Base-by-base conservation (phyloP, 164 flowering plant genomes). In the Paratinospora sagittata region DNA sequence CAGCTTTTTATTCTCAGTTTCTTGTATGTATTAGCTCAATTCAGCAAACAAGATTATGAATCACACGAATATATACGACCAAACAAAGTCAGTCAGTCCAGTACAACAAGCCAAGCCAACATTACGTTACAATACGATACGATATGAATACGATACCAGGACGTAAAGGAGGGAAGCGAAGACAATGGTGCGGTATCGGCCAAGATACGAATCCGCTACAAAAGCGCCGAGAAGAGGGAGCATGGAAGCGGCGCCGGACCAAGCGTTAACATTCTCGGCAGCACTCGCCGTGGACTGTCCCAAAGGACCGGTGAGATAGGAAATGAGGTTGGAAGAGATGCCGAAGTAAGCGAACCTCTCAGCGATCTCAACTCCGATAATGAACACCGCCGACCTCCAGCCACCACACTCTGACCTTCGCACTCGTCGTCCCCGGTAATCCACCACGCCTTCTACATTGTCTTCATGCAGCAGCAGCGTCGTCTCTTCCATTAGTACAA, bases 311-410 rank as follows among this genome's bases (percentile, higher is more conserved):
- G 92, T 88, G 41, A 88, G 71, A 58, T 78, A 88, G 55, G 55
- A 85, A 2, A 88, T 83, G 36, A 88, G 75, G 66, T 86, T 88
- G 21, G 84, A 72, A 12, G 72, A 57, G 2, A 84, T 76, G n/a
- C 93, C 93, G 36, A 77, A 84, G 68, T 80, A 85, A 0, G 90
- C 86, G 43, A 83, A 75, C 65, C 90, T 83, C 82, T 87, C 93
- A 14, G 88, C 83, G 27, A 86, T 73, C 71, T 82, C 92, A 64
- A 84, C 88, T n/a, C 78, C 89, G 0, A 87, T 84, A 61, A 89
- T 83, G 78, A 87, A 85, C 19, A 43, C 69, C 0, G 93, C 87
- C 5, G 90, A 83, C 73, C 77, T 78, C 92, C 92, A 86, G n/a
- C 84, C 79, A 0, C 92, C 92, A 36, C 79, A 61, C 2, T 17